These are phyloP conservation scores for Aspergillus persii DNA, from an alignment of 2,329 filamentous ascomycete genomes.

Conservation along the genomic window DNA sequence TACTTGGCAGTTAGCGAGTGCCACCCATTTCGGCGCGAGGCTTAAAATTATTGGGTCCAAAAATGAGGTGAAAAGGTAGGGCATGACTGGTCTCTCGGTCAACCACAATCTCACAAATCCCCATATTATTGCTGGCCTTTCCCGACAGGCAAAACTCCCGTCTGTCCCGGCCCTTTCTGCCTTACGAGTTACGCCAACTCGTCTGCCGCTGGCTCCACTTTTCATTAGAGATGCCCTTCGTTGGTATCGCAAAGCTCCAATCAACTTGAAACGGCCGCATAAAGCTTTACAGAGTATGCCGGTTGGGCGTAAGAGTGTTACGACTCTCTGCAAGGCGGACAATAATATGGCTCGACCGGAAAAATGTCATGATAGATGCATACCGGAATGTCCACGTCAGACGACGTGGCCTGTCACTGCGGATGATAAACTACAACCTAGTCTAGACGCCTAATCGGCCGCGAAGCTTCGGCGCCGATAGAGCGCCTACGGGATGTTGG, in stretches of 20 bases:
- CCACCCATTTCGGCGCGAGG: background rate
- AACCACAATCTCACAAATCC: background rate
- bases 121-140: background rate
- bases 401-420: background rate
- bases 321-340: background rate
- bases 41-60: background rate
- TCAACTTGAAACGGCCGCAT: slow-evolving; percentile 16
- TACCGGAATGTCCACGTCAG: background rate
- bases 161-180: background rate
- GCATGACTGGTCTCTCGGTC: background rate
- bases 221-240: slow-evolving; percentile 7
- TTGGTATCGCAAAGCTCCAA: slow-evolving; percentile 5
- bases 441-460: background rate
- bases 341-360: background rate
- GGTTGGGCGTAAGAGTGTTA: background rate
- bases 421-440: background rate
- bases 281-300: background rate
- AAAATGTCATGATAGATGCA: background rate
- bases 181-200: slow-evolving; percentile 6
- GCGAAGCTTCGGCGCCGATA: background rate
- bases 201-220: slow-evolving; percentile 13
- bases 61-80: background rate
- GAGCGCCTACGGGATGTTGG: background rate
- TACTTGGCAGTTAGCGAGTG: background rate
- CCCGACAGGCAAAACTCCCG: background rate